A percentile compares a stretch with the other conserved stretches of the same genome.
Conservation (phyloP, 495 filamentous ascomycete species). For the Cryomyces minteri region DNA sequence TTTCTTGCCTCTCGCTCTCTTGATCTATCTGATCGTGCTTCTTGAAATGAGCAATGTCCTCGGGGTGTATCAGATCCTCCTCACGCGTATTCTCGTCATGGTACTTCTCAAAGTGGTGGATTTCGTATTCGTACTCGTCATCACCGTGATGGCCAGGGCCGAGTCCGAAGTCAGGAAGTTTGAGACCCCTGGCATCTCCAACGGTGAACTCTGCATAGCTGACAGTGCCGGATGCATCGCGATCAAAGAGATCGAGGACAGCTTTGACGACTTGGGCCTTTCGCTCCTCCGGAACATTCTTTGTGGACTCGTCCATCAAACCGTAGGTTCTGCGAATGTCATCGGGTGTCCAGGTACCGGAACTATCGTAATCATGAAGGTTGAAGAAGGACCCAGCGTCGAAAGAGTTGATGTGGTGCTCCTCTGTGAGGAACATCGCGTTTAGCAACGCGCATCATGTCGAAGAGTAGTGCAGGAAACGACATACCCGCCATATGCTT, state of each 20-base stretch:
- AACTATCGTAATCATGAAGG: slow-evolving; percentile 80
- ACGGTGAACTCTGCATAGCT: slow-evolving; percentile 48
- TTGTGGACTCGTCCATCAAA: slow-evolving; percentile 53
- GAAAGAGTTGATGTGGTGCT: slow-evolving; percentile 78
- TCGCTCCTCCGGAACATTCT: slow-evolving; percentile 39
- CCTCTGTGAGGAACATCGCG: slow-evolving; percentile 31
- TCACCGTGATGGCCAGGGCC: slow-evolving; percentile 95
- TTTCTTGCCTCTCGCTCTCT: slow-evolving; percentile 46
- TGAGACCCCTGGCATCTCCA: slow-evolving; percentile 31
- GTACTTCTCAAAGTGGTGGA: slow-evolving; percentile 91
- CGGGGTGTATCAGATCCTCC: slow-evolving; percentile 83
- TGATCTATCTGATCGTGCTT: slow-evolving; percentile 70
- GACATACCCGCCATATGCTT: slow-evolving; percentile 63
- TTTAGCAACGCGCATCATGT: background rate
- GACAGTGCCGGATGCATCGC: slow-evolving; percentile 41
- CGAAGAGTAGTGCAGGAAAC: slow-evolving; percentile 1
- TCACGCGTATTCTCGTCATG: slow-evolving; percentile 62
- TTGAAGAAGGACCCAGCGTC: slow-evolving; percentile 80
- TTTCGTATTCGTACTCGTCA: slow-evolving; percentile 96
- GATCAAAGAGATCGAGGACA: slow-evolving; percentile 49
- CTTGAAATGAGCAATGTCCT: slow-evolving; percentile 91
- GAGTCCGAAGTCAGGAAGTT: slow-evolving; percentile 62
- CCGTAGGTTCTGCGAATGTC: slow-evolving; percentile 87
- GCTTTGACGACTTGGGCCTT: slow-evolving; percentile 40
- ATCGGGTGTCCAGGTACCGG: slow-evolving; percentile 52